Percentiles rank a stretch among this genome's conserved stretches.
phyloP scores from a whole-genome alignment of 257 asterid genomes.

The Gentiana macrophylla region DNA sequence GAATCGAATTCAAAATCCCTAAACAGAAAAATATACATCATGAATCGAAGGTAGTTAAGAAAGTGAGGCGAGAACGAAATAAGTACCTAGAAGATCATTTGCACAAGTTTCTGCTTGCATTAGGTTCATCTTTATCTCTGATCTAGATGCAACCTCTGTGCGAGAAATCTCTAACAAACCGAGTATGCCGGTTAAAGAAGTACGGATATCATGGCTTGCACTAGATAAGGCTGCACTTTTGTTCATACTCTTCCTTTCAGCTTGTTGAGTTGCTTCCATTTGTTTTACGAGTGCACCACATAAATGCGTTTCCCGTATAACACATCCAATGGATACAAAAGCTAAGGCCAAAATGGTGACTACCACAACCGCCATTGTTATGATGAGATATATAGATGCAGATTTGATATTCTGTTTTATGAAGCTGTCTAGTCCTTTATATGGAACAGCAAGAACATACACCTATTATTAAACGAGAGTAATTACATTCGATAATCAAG shows the following conservation, averaged over 20 bases:
- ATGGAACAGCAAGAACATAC: slow-evolving; percentile 11
- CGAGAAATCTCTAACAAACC: slow-evolving; percentile 20
- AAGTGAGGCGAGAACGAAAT: not conserved
- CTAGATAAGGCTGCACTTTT: slow-evolving; percentile 30
- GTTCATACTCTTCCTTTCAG: slow-evolving; percentile 31
- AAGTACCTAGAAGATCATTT: slow-evolving; percentile 39
- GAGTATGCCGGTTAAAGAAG: slow-evolving; percentile 24
- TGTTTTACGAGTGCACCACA: slow-evolving; percentile 23
- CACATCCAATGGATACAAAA: slow-evolving; percentile 8
- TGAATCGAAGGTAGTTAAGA: not conserved
- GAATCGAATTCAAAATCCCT: slow-evolving; percentile 66
- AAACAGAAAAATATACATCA: not conserved
- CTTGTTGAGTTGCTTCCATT: slow-evolving; percentile 30
- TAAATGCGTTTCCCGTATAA: slow-evolving; percentile 15
- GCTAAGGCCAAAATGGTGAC: slow-evolving; percentile 13
- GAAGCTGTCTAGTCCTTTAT: slow-evolving; percentile 10
- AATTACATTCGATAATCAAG: not conserved
- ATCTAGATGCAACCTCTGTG: slow-evolving; percentile 2
- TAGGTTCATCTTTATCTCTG: slow-evolving; percentile 12
- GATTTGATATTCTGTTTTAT: slow-evolving; percentile 2
- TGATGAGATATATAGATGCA: slow-evolving; percentile 6
- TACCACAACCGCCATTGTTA: slow-evolving; percentile 9
- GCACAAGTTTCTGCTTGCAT: slow-evolving; percentile 20
- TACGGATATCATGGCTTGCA: slow-evolving; percentile 32
- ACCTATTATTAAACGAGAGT: slow-evolving; percentile 11